These are phyloP conservation scores for Acorus gramineus DNA, from an alignment of 106 monocot genomes.

Conservation along the genomic window DNA sequence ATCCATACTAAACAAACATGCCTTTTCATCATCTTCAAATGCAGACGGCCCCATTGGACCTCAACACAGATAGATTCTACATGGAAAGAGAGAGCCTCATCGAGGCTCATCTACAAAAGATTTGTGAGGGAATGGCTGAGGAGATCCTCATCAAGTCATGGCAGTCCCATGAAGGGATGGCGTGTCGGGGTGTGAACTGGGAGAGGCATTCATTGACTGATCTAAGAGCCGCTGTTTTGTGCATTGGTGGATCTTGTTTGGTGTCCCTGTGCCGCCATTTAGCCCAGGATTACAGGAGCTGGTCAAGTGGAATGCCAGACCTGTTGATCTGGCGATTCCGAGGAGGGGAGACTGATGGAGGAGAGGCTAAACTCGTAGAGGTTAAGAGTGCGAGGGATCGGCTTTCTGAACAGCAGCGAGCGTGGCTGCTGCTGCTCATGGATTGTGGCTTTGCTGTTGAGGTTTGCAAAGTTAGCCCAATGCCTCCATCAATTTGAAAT, in stretches of 20 bases:
- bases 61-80: constrained; percentile 80
- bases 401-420: constrained; percentile 84
- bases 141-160: constrained; percentile 77
- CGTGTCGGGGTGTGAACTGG: constrained; percentile 84
- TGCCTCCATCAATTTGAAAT: background rate
- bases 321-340: constrained; percentile 80
- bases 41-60: constrained; percentile 79
- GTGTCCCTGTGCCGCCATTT: constrained; percentile 61
- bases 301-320: constrained; percentile 97
- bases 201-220: constrained; percentile 54
- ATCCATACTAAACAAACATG: no score
- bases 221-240: constrained; percentile 65
- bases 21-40: no score
- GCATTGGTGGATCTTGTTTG: constrained; percentile 48
- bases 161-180: constrained; percentile 52
- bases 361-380: constrained; percentile 89
- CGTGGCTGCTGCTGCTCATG: constrained; percentile 83
- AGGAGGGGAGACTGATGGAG: constrained; percentile 27
- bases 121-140: constrained; percentile 67
- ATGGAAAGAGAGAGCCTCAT: constrained; percentile 41
- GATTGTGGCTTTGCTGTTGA: constrained; percentile 71
- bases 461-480: constrained; percentile 71
- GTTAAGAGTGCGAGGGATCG: constrained; percentile 87
- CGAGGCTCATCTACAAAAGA: constrained; percentile 54
- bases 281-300: constrained; percentile 60